These are phyloP conservation scores for Acer saccharum DNA, from an alignment of 345 rosid species.

Conservation along the genomic window DNA sequence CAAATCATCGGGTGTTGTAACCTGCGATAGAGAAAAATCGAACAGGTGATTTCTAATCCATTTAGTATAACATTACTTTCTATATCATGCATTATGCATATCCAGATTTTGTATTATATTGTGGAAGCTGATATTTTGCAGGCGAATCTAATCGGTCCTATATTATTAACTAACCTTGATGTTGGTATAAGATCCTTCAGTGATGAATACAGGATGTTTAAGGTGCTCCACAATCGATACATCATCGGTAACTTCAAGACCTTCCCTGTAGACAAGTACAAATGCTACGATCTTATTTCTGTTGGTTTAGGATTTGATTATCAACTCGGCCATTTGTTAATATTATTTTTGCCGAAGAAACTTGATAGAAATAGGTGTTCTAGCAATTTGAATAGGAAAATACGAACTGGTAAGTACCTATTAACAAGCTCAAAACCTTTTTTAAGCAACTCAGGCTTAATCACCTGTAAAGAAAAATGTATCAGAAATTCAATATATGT, in stretches of 20 bases:
- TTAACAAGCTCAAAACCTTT: conserved; percentile 87
- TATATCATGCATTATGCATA: neutral
- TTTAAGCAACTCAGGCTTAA: conserved; percentile 73
- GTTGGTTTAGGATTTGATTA: neutral
- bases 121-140: neutral
- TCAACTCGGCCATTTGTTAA: neutral
- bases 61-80: neutral
- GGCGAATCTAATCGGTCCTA: too few relatives aligned
- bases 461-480: conserved; percentile 52
- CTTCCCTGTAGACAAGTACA: conserved; percentile 51
- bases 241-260: conserved; percentile 92
- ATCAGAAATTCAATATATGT: neutral
- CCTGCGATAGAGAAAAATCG: conserved; percentile 38
- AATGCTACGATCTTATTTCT: neutral
- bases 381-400: conserved; percentile 5
- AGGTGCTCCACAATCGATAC: conserved; percentile 94
- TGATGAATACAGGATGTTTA: conserved; percentile 79
- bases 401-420: conserved; percentile 45
- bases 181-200: conserved; percentile 93
- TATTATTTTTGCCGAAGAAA: neutral
- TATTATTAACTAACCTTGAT: conserved; percentile 58
- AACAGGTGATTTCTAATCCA: neutral
- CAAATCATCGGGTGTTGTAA: conserved; percentile 93
- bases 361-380: neutral
- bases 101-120: neutral